Conservation (phyloP, 768 basidiomycete species). For the Russula virescens region DNA sequence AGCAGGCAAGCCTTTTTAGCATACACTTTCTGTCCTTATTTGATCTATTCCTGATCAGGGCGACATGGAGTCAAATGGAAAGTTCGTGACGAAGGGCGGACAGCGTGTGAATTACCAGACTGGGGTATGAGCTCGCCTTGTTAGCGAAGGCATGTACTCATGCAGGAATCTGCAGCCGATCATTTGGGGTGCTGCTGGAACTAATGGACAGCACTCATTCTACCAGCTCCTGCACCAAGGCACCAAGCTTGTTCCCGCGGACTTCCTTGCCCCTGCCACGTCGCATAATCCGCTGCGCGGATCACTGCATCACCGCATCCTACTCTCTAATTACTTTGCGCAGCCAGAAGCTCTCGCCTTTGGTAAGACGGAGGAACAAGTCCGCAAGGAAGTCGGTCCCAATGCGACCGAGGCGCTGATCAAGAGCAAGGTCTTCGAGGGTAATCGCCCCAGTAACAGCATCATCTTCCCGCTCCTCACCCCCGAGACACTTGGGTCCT, state of each 20-base stretch:
- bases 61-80: slow-evolving; percentile 99
- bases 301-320: slow-evolving; percentile 94
- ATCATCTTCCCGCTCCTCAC: slow-evolving; percentile 93
- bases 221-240: slow-evolving; percentile 97
- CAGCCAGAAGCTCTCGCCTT: slow-evolving; percentile 98
- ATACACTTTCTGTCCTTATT: not conserved
- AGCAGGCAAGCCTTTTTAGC: slow-evolving; percentile 48
- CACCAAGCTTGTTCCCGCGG: slow-evolving; percentile 85
- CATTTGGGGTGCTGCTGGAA: slow-evolving; percentile 98
- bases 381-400: slow-evolving; percentile 56
- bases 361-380: slow-evolving; percentile 91
- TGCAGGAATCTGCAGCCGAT: slow-evolving; percentile 58
- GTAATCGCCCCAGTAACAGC: slow-evolving; percentile 94
- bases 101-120: slow-evolving; percentile 94
- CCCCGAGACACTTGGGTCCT: slow-evolving; percentile 79
- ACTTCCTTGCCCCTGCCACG: slow-evolving; percentile 87
- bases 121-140: slow-evolving; percentile 52
- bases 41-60: slow-evolving; percentile 40
- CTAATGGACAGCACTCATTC: slow-evolving; percentile 99
- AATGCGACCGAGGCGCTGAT: slow-evolving; percentile 77
- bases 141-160: slow-evolving; percentile 8
- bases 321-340: slow-evolving; percentile 97
- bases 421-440: slow-evolving; percentile 98
- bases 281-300: slow-evolving; percentile 80
- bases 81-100: slow-evolving; percentile 91